These are phyloP conservation scores for Butyriboletus loyo DNA, from an alignment of 768 basidiomycete genomes.

Conservation along the genomic window DNA sequence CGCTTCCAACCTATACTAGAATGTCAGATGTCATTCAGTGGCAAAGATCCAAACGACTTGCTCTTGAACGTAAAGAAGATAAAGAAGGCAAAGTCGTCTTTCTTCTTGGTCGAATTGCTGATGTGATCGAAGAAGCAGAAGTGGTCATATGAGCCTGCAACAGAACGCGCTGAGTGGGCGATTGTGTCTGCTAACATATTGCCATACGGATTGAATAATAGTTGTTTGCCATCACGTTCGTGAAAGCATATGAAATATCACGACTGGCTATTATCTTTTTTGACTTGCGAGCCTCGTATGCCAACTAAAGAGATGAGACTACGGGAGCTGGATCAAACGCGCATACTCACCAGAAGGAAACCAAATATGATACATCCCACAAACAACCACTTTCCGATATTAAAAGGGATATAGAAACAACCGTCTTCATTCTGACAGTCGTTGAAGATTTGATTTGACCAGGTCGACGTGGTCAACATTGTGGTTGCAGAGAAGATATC, in stretches of 20 bases:
- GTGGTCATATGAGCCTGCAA: constrained; percentile 86
- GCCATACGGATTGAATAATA: constrained; percentile 91
- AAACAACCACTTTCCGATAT: constrained; percentile 93
- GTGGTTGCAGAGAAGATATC: constrained; percentile 98
- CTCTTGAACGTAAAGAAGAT: constrained; percentile 99
- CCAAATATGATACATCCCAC: constrained; percentile 97
- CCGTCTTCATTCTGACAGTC: constrained; percentile 60
- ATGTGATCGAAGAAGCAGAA: constrained; percentile 99
- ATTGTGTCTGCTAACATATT: neutral
- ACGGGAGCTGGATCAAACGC: neutral
- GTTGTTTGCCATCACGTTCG: constrained; percentile 94
- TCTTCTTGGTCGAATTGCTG: constrained; percentile 90
- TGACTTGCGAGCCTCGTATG: constrained; percentile 88
- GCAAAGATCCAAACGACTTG: constrained; percentile 34
- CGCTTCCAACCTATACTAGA: constrained; percentile 71
- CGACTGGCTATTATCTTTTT: constrained; percentile 93
- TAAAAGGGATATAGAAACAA: constrained; percentile 85
- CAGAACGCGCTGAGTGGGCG: neutral
- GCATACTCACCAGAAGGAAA: constrained; percentile 76
- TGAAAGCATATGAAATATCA: constrained; percentile 97
- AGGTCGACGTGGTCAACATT: constrained; percentile 87
- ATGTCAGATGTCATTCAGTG: neutral
- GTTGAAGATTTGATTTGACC: constrained; percentile 90
- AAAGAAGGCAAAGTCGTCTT: constrained; percentile 98
- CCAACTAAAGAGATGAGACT: constrained; percentile 50